Evolutionary conservation across 768 basidiomycete genomes (phyloP), one percentile per base, ranked within the genome.

Genomic region (Lyophyllum atratum): DNA sequence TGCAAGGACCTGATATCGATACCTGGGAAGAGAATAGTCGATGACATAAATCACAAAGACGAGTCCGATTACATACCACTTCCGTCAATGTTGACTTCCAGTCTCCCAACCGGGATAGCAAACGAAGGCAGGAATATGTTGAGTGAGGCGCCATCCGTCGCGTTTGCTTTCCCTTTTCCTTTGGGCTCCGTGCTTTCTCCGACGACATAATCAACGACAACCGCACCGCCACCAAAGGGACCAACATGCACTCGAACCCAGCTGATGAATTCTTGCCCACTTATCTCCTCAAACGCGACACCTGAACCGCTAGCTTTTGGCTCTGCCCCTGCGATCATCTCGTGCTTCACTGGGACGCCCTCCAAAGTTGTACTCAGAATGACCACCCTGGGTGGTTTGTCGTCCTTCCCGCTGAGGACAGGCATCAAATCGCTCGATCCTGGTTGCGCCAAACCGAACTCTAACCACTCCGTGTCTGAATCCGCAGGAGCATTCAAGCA

Each of bases 121-220:
- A 93, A 93, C n/a, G 84, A 82, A 8, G 91, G 91, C 43, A 93
- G 67, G 44, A 88, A 71, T 19, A 91, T 68, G 59, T 82, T 70
- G 17, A 86, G 53, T 25, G 65, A 58, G 3, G 62, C 62, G 49
- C 65, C 68, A 24, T 70, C 68, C 25, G 61, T 70, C 45, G 59
- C 62, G 58, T 71, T 79, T 54, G 63, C 72, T 60, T 78, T 83
- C 39, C 72, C 69, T 60, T 71, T 76, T 58, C 55, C 46, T 44
- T 26, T 44, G 21, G n/a, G 58, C 3, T 42, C 57, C 26, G 61
- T 61, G 24, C 63, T 59, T 25, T 73, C 70, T 62, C 67, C 77
- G 26, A 88, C 87, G 26, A 89, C 67, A 66, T 93, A 93, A 65
- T 90, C 85, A 42, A 85, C 77, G n/a, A 88, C 75, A 49, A 78